Conservation (phyloP, 2,329 filamentous ascomycete genomes). For the Phaeosphaeria sp. region DNA sequence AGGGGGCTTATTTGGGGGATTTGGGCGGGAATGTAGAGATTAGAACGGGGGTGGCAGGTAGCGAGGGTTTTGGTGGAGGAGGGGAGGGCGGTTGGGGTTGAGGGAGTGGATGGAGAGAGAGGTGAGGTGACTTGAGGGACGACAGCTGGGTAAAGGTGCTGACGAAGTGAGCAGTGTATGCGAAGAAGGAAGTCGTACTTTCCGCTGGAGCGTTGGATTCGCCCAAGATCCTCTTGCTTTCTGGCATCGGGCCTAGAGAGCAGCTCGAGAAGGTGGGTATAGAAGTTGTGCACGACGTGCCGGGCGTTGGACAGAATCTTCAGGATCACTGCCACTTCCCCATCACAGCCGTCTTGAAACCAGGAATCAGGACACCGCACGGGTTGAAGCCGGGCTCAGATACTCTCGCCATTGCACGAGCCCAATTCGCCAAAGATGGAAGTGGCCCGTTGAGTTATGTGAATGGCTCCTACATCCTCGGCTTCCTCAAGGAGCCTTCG, state of each 20-base stretch:
- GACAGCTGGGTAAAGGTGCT: neutral
- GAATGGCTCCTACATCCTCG: slow-evolving; percentile 2
- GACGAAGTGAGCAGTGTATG: neutral
- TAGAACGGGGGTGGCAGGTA: neutral
- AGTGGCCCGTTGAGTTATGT: slow-evolving; percentile 1
- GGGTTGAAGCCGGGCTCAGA: neutral
- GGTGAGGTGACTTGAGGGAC: neutral
- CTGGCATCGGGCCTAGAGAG: slow-evolving; percentile 61
- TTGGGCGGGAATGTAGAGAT: neutral
- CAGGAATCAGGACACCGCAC: neutral
- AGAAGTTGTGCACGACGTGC: slow-evolving; percentile 58
- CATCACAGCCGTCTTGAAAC: neutral
- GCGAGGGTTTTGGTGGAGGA: slow-evolving; percentile 2
- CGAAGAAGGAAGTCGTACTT: slow-evolving; percentile 1
- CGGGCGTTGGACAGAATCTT: slow-evolving; percentile 49
- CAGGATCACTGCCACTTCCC: slow-evolving; percentile 9
- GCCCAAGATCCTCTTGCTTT: slow-evolving; percentile 63
- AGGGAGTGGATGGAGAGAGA: slow-evolving; percentile 1
- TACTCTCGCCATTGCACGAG: neutral
- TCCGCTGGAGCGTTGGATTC: slow-evolving; percentile 2
- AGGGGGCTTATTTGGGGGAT: slow-evolving; percentile 1
- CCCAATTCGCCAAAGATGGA: neutral
- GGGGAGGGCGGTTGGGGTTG: slow-evolving; percentile 1
- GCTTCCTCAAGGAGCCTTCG: slow-evolving; percentile 1
- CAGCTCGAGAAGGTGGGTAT: slow-evolving; percentile 61